phyloP scores from a whole-genome alignment of 1,284 basidiomycete genomes.

The Ceratobasidium sp. region DNA sequence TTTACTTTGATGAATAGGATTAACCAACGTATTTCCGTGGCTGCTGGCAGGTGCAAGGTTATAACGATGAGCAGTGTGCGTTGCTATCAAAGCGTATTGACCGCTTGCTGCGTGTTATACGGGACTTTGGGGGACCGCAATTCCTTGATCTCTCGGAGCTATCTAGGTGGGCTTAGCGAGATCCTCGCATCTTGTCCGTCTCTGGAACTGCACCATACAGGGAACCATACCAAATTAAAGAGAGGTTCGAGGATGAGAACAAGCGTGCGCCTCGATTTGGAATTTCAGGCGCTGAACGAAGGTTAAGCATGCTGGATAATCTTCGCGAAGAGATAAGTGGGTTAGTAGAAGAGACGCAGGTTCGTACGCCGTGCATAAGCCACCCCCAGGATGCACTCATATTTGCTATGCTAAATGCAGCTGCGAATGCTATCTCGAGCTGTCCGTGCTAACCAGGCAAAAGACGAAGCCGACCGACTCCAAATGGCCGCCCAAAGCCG shows the following conservation, averaged over 20 bases:
- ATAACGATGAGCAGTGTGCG: background rate
- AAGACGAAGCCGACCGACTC: background rate
- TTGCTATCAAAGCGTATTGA: background rate
- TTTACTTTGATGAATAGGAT: background rate
- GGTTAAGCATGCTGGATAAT: background rate
- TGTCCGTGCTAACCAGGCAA: background rate
- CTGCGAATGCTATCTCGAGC: background rate
- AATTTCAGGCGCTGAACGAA: background rate
- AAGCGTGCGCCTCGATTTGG: background rate
- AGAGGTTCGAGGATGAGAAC: background rate
- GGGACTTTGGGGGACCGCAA: background rate
- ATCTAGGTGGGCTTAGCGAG: background rate
- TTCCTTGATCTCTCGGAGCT: background rate
- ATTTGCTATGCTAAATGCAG: background rate
- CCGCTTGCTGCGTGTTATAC: background rate
- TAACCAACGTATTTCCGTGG: too few species aligned
- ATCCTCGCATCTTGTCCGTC: background rate
- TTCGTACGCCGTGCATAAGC: background rate
- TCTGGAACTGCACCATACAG: background rate
- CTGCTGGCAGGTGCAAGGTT: background rate
- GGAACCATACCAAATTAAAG: background rate
- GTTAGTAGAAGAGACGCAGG: background rate
- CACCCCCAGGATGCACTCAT: background rate
- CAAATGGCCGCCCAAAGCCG: background rate
- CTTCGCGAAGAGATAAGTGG: background rate